Percentiles rank a stretch among this genome's conserved stretches.
phyloP scores from a whole-genome alignment of 1,284 basidiomycete genomes.

The Polyporus tsugae region DNA sequence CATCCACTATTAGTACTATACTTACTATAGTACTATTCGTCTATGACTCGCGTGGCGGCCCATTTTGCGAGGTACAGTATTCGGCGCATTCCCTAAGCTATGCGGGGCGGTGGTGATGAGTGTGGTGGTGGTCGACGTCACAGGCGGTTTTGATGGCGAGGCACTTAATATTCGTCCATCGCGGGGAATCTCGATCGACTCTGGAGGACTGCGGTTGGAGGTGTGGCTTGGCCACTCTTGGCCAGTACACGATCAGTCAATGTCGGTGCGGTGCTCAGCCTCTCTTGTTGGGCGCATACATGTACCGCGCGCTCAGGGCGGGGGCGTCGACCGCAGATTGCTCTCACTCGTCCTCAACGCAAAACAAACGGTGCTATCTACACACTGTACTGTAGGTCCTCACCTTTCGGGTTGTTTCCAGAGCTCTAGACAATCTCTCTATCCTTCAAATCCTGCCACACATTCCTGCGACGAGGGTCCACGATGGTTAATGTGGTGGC shows the following conservation, averaged over 20 bases:
- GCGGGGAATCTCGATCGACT: not conserved
- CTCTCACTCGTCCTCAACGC: not conserved
- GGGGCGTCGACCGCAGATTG: not conserved
- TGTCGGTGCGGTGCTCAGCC: too few relatives aligned
- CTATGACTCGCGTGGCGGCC: not conserved
- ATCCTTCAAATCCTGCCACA: not conserved
- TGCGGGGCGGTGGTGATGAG: slow-evolving; percentile 13
- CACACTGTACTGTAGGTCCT: not conserved
- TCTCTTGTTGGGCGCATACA: too few relatives aligned
- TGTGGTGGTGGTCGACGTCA: slow-evolving; percentile 13
- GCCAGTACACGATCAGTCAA: too few relatives aligned
- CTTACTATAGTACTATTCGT: slow-evolving; percentile 6
- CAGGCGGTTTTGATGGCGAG: slow-evolving; percentile 17
- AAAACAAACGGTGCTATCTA: not conserved
- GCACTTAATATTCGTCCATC: slow-evolving; percentile 18
- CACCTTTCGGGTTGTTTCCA: not conserved
- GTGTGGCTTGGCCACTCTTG: too few relatives aligned
- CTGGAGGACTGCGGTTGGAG: not conserved
- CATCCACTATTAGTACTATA: slow-evolving; percentile 17
- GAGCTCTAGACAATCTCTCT: not conserved
- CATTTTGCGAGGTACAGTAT: slow-evolving; percentile 13
- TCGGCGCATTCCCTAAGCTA: slow-evolving; percentile 10
- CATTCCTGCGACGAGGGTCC: not conserved
- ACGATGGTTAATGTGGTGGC: not conserved
- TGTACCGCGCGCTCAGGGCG: not conserved